Conservation (phyloP, 2,329 filamentous ascomycete genomes). For the Trichoderma gracile region DNA sequence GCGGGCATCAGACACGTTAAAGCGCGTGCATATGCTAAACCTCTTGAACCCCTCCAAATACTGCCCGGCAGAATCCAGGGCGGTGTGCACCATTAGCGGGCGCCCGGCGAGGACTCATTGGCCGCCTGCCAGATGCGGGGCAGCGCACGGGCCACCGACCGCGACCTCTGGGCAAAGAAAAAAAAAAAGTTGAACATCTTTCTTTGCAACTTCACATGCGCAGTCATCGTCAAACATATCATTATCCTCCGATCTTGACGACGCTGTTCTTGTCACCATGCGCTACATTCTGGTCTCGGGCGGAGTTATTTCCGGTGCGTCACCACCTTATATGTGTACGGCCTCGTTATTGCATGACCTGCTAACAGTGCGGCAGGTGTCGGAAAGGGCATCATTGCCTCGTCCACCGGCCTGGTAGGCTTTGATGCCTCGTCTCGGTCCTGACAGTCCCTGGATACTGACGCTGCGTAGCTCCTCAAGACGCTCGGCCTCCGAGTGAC, state of each 20-base stretch:
- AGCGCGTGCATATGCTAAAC: neutral
- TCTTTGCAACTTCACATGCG: constrained; percentile 5
- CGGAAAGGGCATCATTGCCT: constrained; percentile 25
- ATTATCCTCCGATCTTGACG: constrained; percentile 2
- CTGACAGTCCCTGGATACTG: neutral
- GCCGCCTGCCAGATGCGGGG: constrained; percentile 10
- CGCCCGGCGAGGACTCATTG: neutral
- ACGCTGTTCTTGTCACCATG: constrained; percentile 30
- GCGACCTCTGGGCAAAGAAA: neutral
- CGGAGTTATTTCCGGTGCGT: constrained; percentile 60
- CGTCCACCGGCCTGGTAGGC: constrained; percentile 5
- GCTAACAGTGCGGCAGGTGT: neutral
- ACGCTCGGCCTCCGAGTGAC: constrained; percentile 24
- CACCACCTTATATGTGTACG: constrained; percentile 35
- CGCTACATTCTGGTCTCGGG: constrained; percentile 36
- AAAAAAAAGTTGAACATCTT: constrained; percentile 1
- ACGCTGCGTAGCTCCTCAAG: constrained; percentile 13
- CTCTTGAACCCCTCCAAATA: neutral
- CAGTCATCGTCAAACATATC: constrained; percentile 4
- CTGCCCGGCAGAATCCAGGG: neutral
- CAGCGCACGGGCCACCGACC: neutral
- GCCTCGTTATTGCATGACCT: neutral
- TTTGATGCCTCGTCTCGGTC: neutral
- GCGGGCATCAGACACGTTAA: neutral
- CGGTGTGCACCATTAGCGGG: neutral